Percentiles rank a stretch among this genome's conserved stretches.
These are phyloP conservation scores for Lasiodiplodia gonubiensis DNA, from an alignment of 2,329 filamentous ascomycete species.

Conservation along the genomic window DNA sequence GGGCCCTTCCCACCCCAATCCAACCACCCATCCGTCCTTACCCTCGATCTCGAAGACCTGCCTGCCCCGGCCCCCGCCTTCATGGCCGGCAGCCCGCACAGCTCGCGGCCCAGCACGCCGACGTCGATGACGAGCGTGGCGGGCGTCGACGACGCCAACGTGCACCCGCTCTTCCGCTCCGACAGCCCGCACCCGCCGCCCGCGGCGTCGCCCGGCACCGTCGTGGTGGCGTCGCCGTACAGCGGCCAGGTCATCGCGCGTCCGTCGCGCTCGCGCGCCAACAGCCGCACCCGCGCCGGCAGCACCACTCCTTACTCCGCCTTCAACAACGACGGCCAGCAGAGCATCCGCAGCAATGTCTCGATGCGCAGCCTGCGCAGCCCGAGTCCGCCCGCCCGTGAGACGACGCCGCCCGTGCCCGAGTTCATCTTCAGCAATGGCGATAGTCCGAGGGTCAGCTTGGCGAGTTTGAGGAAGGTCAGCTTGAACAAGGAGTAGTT, in stretches of 20 bases:
- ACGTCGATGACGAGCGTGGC: constrained; percentile 22
- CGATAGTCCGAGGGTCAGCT: constrained; percentile 47
- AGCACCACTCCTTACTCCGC: not conserved
- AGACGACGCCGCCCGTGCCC: constrained; percentile 50
- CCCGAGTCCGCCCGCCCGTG: constrained; percentile 43
- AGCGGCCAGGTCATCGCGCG: constrained; percentile 66
- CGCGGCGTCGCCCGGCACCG: constrained; percentile 69
- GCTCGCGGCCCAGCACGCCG: constrained; percentile 46
- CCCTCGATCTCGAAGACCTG: constrained; percentile 27
- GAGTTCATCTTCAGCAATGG: constrained; percentile 51
- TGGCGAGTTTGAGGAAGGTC: constrained; percentile 38
- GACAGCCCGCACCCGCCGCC: constrained; percentile 73
- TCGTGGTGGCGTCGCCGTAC: constrained; percentile 72
- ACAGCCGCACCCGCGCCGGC: constrained; percentile 44
- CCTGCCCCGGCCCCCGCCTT: constrained; percentile 16
- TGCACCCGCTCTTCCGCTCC: constrained; percentile 78
- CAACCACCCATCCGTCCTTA: not conserved
- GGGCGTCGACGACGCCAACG: constrained; percentile 66
- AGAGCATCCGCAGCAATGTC: constrained; percentile 14
- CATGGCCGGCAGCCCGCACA: constrained; percentile 35
- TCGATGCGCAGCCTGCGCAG: constrained; percentile 21
- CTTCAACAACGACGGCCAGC: constrained; percentile 31
- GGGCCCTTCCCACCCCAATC: constrained; percentile 46
- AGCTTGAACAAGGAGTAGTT: constrained; percentile 33
- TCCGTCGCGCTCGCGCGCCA: constrained; percentile 37